Evolutionary conservation across 140 eudicot genomes (phyloP), one percentile per base, ranked within the genome.

Genomic region (Flaveria floridana): DNA sequence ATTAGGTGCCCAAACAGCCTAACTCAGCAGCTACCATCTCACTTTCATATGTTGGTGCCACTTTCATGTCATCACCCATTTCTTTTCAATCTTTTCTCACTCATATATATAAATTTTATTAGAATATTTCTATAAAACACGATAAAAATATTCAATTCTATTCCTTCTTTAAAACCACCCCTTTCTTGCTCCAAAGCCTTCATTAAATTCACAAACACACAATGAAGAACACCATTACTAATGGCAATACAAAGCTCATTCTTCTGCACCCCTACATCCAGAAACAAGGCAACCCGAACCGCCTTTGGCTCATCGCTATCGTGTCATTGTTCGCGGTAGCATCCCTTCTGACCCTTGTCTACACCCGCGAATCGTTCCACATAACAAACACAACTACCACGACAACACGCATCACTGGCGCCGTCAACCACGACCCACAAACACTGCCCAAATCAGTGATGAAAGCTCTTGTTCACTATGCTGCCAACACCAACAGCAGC

Each of bases 201-300:
- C 83, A 63, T 73, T 76, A 23, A 72, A 25, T 58, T 66, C 51
- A 25, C 62, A 47, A 9, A 65, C 19, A 80, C 56, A 76, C 20
- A 65, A 82, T 90, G 97, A 94, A 94, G 89, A 90, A 83, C 84
- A 83, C 74, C 63, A 82, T 82, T 23, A 85, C 77, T 82, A 93
- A 76, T 62, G 77, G 73, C 86, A 87, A 64, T 89, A 93, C 99
- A 11, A 93, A 88, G 81, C 86, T 94, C 37, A 94, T 94, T 58
- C 99, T 94, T 19, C 88, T 94, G 23, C 99, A 94, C 25, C 99
- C 99, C 13, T 94, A 94, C 89, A 88, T 94, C 55, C 99, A 86
- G 44, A 94, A 88, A 79, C 99, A 94, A 79, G 93, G 86, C 0
- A 80, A 85, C 79, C 87, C 96, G 2, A 87, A 82, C 68, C 89